Conservation (phyloP, 257 asterid genomes). For the Nemophila menziesii region DNA sequence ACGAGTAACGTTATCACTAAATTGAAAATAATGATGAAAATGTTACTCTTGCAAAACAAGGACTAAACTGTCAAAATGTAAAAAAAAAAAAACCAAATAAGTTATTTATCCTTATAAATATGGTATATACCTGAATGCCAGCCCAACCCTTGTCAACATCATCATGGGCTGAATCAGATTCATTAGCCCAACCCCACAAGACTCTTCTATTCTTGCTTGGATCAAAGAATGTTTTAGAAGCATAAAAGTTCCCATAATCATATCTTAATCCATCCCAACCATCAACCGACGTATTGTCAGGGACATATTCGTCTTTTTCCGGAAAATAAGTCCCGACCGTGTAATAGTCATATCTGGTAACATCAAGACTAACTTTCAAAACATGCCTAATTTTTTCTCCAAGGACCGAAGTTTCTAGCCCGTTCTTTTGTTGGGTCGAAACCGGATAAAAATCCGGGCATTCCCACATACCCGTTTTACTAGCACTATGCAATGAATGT, state of each 20-base stretch:
- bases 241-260: constrained; percentile 45
- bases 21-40: too few species aligned
- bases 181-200: constrained; percentile 46
- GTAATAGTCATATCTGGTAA: constrained; percentile 33
- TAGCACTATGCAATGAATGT: constrained; percentile 29
- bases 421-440: constrained; percentile 8
- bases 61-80: too few species aligned
- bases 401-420: constrained; percentile 12
- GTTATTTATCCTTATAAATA: too few species aligned
- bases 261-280: constrained; percentile 34
- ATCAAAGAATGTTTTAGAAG: constrained; percentile 42
- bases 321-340: constrained; percentile 27
- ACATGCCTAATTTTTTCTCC: constrained; percentile 17
- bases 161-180: constrained; percentile 20
- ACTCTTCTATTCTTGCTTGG: constrained; percentile 27
- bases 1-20: too few species aligned
- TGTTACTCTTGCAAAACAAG: too few species aligned
- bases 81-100: too few species aligned
- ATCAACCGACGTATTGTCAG: constrained; percentile 24
- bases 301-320: constrained; percentile 19
- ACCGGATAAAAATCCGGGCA: constrained; percentile 49
- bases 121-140: constrained; percentile 23
- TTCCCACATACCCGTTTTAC: constrained; percentile 36
- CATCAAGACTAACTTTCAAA: constrained; percentile 30
- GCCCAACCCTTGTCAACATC: constrained; percentile 40